phyloP scores from a whole-genome alignment of 129 eudicot species.

The Apium graveolens region DNA sequence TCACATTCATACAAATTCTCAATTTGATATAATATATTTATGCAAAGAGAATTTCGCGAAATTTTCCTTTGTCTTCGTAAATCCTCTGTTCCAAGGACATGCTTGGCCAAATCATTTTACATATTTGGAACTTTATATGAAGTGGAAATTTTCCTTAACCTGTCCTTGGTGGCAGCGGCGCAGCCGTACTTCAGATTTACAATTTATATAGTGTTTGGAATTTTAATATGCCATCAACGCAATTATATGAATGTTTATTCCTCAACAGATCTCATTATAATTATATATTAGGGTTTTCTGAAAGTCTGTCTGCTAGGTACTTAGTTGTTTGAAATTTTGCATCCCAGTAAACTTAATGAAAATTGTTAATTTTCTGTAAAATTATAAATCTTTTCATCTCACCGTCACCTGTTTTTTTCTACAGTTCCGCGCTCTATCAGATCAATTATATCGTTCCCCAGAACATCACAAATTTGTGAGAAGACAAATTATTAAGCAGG shows the following conservation, averaged over 20 bases:
- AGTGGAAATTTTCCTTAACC: background rate
- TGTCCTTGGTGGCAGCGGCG: background rate
- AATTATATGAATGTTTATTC: background rate
- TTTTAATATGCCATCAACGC: background rate
- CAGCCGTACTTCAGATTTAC: background rate
- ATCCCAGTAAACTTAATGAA: background rate
- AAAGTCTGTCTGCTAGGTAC: background rate
- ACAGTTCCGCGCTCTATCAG: slow-evolving; percentile 90
- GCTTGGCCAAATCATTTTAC: background rate
- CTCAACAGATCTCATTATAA: background rate
- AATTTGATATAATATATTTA: background rate
- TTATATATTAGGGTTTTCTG: background rate
- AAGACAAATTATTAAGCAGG: slow-evolving; percentile 84
- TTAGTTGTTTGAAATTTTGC: background rate
- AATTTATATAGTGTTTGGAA: background rate
- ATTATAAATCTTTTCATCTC: background rate
- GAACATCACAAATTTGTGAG: slow-evolving; percentile 97
- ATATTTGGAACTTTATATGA: background rate
- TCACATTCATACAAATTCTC: background rate
- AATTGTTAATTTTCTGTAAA: background rate
- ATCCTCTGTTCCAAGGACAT: background rate
- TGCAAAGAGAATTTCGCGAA: background rate
- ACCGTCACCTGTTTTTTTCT: slow-evolving; percentile 1
- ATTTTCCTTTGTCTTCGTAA: background rate
- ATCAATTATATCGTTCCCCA: slow-evolving; percentile 81